These are phyloP conservation scores for Xerocomellus amylosporus DNA, from an alignment of 768 basidiomycete species.

Conservation along the genomic window DNA sequence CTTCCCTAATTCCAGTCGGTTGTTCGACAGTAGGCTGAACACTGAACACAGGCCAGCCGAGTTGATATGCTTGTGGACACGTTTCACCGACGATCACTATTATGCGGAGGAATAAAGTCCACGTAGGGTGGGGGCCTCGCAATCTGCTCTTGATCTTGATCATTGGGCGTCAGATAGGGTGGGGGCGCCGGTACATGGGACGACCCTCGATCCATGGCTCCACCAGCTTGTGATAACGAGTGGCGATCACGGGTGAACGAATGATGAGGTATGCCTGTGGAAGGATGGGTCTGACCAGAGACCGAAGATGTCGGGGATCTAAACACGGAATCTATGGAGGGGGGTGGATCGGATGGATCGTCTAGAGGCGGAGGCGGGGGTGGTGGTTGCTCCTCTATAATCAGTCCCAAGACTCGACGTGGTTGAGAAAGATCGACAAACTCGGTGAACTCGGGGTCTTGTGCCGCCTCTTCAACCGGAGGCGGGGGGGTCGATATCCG, in stretches of 20 bases:
- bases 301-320: conserved; percentile 34
- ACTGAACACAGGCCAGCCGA: not conserved
- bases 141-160: conserved; percentile 55
- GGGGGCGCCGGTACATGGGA: conserved; percentile 67
- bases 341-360: conserved; percentile 85
- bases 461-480: conserved; percentile 68
- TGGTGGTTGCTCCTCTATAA: conserved; percentile 55
- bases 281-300: conserved; percentile 14
- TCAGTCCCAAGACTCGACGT: conserved; percentile 57
- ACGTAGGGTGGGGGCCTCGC: conserved; percentile 62
- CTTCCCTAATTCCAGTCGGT: conserved; percentile 25
- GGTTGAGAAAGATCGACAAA: conserved; percentile 58
- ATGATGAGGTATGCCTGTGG: conserved; percentile 31
- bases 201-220: conserved; percentile 35
- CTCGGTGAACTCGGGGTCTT: conserved; percentile 66
- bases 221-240: conserved; percentile 32
- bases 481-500: conserved; percentile 71
- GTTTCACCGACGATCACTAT: conserved; percentile 12
- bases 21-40: conserved; percentile 9
- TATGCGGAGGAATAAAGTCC: conserved; percentile 38
- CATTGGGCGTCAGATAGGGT: conserved; percentile 60
- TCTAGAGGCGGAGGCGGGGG: conserved; percentile 83
- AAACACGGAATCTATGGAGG: conserved; percentile 82
- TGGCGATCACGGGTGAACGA: conserved; percentile 33
- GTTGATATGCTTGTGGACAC: not conserved